Evolutionary conservation across 257 asterid species (phyloP).

Genomic region (Anisodus acutangulus): DNA sequence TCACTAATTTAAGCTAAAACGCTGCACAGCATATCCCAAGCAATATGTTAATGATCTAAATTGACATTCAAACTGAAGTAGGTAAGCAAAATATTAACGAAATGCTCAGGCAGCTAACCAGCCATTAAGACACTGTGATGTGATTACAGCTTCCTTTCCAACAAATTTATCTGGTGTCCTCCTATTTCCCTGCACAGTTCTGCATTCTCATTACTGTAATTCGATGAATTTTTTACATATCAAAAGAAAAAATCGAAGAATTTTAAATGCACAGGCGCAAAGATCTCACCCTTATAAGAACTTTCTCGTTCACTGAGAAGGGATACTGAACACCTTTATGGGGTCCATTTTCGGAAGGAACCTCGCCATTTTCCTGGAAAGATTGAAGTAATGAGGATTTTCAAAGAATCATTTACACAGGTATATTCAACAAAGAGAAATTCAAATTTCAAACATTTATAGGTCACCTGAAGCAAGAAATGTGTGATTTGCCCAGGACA

Average conservation of each 20-base stretch:
- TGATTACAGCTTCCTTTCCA: conserved; percentile 94
- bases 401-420: background rate
- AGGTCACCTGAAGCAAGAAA: conserved; percentile 7
- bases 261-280: background rate
- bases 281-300: conserved; percentile 72
- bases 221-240: background rate
- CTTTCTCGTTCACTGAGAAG: conserved; percentile 89
- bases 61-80: conserved; percentile 14
- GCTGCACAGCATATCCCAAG: background rate
- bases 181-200: conserved; percentile 81
- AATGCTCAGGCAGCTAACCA: conserved; percentile 64
- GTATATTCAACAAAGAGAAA: background rate
- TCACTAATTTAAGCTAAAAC: conserved; percentile 15
- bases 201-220: conserved; percentile 20
- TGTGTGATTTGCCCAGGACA: background rate
- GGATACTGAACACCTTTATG: conserved; percentile 79
- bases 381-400: conserved; percentile 35
- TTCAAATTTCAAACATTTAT: conserved; percentile 13
- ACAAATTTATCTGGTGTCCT: conserved; percentile 98
- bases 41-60: conserved; percentile 5
- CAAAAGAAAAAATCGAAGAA: background rate
- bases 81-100: background rate
- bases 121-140: conserved; percentile 95
- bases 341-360: conserved; percentile 67
- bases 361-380: conserved; percentile 80